Base-by-base conservation (phyloP, 306 rosid species). In the Citrullus amarus region DNA sequence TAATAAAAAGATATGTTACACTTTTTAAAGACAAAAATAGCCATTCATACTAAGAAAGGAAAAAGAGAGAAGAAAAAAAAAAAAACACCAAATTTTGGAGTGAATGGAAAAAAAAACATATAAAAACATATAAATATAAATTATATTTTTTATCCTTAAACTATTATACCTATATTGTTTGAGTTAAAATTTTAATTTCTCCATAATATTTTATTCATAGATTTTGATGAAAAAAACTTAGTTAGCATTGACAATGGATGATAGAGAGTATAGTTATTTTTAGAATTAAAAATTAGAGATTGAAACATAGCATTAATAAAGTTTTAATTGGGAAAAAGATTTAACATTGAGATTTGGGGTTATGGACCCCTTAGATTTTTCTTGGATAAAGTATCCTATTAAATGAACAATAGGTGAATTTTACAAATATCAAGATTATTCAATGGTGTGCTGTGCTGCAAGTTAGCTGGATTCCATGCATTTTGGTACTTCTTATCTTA, bases 391-490 rank as follows among this genome's bases (percentile, higher is more conserved):
- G 51, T 4, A 66, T 66, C 8, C 8, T 32, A 66, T 66, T 66
- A 36, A 66, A 66, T 66, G 73, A 65, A 65, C 0, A 65, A 65
- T 15, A 8, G 46, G 44, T 63, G 22, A 30, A 30, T 63, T 63
- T 34, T 63, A 63, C 43, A 65, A 65, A 65, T 65, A 65, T 65
- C 48, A 65, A 65, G 71, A 65, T 34, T 32, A 41, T 16, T 32
- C 22, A 12, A 61, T 61, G 68, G 68, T 61, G n/a, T 36, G 70
- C 20, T 32, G 71, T 36, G 71, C 46, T 65, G 48, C 71, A 0
- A 65, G 25, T 65, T 65, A 66, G 73, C 73, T 39, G 73, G 73
- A 39, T 66, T 39, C 73, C 73, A 66, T 53, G 57, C 57, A 53
- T 66, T 66, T 38, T 66, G 28, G 38, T 66, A 3, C 73, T 20